A percentile compares a stretch with the other conserved stretches of the same genome.
These are phyloP conservation scores for Fistulinella cinereoalba DNA, from an alignment of 1,284 basidiomycete genomes.

Conservation along the genomic window DNA sequence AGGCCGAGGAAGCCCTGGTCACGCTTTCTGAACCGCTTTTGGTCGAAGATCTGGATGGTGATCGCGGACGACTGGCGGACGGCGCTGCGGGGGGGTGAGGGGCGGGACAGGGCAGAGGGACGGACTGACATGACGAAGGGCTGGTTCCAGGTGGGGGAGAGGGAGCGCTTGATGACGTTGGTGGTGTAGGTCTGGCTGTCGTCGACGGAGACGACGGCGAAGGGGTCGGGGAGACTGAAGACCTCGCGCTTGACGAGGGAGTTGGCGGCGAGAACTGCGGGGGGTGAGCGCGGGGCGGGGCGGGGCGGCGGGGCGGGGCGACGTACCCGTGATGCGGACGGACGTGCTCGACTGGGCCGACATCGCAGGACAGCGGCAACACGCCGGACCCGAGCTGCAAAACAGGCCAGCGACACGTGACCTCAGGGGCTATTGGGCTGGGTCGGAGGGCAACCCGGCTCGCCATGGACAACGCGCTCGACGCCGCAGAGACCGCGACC, in stretches of 20 bases:
- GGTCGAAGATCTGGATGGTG: conserved; percentile 95
- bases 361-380: conserved; percentile 10
- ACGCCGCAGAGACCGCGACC: conserved; percentile 51
- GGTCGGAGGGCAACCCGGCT: background rate
- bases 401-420: background rate
- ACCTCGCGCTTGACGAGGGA: conserved; percentile 88
- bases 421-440: background rate
- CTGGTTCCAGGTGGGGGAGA: conserved; percentile 95
- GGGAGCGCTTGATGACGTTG: conserved; percentile 84
- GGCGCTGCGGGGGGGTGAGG: conserved; percentile 45
- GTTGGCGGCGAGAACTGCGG: conserved; percentile 82
- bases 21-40: conserved; percentile 93
- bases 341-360: conserved; percentile 15
- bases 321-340: conserved; percentile 28
- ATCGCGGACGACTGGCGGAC: conserved; percentile 91
- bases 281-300: background rate
- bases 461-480: conserved; percentile 30
- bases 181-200: conserved; percentile 94
- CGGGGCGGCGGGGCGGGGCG: background rate
- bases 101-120: background rate
- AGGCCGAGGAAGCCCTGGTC: conserved; percentile 95
- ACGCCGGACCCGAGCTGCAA: background rate
- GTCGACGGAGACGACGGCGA: conserved; percentile 93
- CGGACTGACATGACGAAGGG: conserved; percentile 78
- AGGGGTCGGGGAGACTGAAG: conserved; percentile 89